Base-by-base conservation (phyloP, 2,329 filamentous ascomycete genomes). In the Exserohilum turcica region DNA sequence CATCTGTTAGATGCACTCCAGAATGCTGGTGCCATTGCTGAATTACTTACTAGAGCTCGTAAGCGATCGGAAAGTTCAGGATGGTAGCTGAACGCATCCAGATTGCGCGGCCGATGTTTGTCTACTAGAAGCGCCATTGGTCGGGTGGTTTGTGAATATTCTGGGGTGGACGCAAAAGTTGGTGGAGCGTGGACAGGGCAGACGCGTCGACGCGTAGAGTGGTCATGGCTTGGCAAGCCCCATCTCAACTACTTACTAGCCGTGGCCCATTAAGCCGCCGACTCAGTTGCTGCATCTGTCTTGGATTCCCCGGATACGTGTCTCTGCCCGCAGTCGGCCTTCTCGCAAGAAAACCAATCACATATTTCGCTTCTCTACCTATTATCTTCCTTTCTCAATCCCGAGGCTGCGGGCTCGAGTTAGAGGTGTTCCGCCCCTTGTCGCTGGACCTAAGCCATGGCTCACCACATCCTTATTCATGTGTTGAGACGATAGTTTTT, bases 21-120 rank as follows among this genome's bases (percentile, higher is more conserved):
- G 19, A 13, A 48, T 29, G 47, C 54, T 47, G 42, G 36, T 43
- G 54, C 10, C 29, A 13, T 49, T 42, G 6, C 13, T 16, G 46
- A 16, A 21, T 39, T 43, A 24, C 84, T 66, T 84, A 96, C 92
- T 59, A 99, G 82, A 27, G 94, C 91, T 65, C 87, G 86, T 40
- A 99, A 83, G 54, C 93, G 86, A 21, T 91, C 88, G 9, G 94
- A 97, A 38, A 99, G 85, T 59, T 96, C 91, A 49, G 86, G 77
- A 66, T 99, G 94, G 70, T 97, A 99, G 65, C 89, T 91, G 55
- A 97, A 83, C 35, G 82, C 78, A 56, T 93, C 89, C 0, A 94
- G 83, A 28, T 87, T 89, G 59, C 88, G 84, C 5, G 90, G 90
- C 12, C 85, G 81, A 58, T 87, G 79, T 66, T 85, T 87, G 65